Conservation (phyloP, 2,329 filamentous ascomycete species). For the Neodidymelliopsis sp. region DNA sequence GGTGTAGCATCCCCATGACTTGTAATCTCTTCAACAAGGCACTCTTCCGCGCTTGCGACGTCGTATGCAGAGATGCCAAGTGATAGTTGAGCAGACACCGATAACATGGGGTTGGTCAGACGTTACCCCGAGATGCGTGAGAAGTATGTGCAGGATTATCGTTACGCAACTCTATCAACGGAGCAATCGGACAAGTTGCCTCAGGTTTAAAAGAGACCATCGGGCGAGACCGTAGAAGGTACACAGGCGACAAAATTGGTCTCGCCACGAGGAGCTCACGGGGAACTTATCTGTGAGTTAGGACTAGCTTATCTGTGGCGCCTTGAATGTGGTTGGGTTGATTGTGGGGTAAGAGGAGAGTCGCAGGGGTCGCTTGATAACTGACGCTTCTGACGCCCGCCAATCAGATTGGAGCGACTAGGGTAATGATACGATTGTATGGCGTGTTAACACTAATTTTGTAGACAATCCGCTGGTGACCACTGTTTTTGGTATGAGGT, state of each 20-base stretch:
- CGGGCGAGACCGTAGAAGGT: background rate
- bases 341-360: conserved; percentile 8
- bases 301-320: conserved; percentile 18
- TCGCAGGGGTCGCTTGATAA: conserved; percentile 5
- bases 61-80: conserved; percentile 5
- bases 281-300: conserved; percentile 13
- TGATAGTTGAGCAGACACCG: conserved; percentile 8
- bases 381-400: conserved; percentile 9
- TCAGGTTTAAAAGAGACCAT: too few relatives aligned
- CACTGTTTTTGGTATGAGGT: too few relatives aligned
- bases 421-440: too few relatives aligned
- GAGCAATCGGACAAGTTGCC: conserved; percentile 4
- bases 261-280: conserved; percentile 2
- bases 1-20: conserved; percentile 5
- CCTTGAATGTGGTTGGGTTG: background rate
- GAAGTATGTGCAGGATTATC: background rate
- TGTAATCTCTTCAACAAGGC: conserved; percentile 8
- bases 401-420: conserved; percentile 5
- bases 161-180: background rate
- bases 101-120: conserved; percentile 8
- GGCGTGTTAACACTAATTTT: too few relatives aligned
- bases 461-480: too few relatives aligned
- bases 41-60: background rate
- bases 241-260: background rate
- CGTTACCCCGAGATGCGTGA: background rate